Conservation (phyloP, 2,329 filamentous ascomycete species). For the Scytalidium sp. region DNA sequence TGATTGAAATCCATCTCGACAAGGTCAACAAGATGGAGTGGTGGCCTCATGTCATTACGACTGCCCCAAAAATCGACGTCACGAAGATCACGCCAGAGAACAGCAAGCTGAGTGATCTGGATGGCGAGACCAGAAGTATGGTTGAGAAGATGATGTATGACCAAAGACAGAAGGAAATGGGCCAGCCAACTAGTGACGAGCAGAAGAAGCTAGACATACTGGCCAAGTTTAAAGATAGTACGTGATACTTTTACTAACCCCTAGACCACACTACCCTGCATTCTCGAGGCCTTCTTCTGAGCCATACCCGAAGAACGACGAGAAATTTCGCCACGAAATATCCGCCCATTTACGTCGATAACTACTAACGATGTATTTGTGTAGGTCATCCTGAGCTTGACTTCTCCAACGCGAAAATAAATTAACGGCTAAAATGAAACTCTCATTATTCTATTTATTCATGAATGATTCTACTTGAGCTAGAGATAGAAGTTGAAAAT, state of each 20-base stretch:
- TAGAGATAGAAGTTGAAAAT: background rate
- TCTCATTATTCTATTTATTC: background rate
- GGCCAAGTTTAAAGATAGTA: conserved; percentile 82
- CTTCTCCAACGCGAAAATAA: conserved; percentile 68
- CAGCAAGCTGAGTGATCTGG: conserved; percentile 85
- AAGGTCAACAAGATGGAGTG: conserved; percentile 97
- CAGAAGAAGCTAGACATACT: conserved; percentile 92
- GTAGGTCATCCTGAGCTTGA: conserved; percentile 62
- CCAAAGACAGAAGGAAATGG: conserved; percentile 93
- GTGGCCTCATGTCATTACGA: conserved; percentile 91
- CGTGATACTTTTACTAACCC: conserved; percentile 42
- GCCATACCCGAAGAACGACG: too few relatives aligned
- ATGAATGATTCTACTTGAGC: background rate
- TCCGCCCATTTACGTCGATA: too few relatives aligned
- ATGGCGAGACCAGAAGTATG: conserved; percentile 93
- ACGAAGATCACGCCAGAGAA: conserved; percentile 93
- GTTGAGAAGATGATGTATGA: conserved; percentile 99
- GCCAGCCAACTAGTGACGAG: conserved; percentile 87
- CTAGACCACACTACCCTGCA: background rate
- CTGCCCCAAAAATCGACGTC: conserved; percentile 88
- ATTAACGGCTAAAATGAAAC: conserved; percentile 30
- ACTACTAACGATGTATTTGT: too few relatives aligned
- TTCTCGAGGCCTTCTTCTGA: too few relatives aligned
- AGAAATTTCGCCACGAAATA: too few relatives aligned
- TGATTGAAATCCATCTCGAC: conserved; percentile 85